phyloP scores from a whole-genome alignment of 2,329 filamentous ascomycete species.

The Apiospora hydei region DNA sequence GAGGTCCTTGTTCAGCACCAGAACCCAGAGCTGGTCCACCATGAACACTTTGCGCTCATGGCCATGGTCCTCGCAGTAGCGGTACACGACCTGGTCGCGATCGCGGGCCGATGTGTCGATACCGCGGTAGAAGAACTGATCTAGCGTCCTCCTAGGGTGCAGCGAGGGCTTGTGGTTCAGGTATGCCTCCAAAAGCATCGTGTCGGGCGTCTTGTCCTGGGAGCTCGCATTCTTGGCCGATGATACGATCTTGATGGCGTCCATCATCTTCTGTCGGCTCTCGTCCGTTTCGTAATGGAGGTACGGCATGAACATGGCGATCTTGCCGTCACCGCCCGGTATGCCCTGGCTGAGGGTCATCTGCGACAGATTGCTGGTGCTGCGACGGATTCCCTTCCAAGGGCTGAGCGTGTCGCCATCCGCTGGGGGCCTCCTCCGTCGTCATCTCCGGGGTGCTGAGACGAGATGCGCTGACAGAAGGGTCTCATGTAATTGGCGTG shows the following conservation, averaged over 20 bases:
- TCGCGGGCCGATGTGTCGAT: conserved; percentile 67
- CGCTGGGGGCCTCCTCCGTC: conserved; percentile 38
- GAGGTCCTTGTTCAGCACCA: conserved; percentile 64
- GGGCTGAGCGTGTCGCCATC: conserved; percentile 32
- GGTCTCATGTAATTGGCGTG: conserved; percentile 71
- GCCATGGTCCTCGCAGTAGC: conserved; percentile 53
- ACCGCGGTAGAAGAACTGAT: conserved; percentile 72
- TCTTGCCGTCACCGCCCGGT: conserved; percentile 40
- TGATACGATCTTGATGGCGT: conserved; percentile 50
- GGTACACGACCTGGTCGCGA: conserved; percentile 69
- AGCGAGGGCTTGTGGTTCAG: conserved; percentile 54
- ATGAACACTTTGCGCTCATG: conserved; percentile 68
- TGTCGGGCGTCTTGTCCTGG: conserved; percentile 45
- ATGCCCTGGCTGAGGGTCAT: conserved; percentile 31
- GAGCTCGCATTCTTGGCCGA: conserved; percentile 40
- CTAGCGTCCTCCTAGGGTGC: conserved; percentile 68
- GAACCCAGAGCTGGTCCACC: conserved; percentile 75
- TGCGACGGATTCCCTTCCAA: conserved; percentile 29
- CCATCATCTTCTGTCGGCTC: conserved; percentile 62
- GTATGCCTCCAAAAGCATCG: conserved; percentile 57
- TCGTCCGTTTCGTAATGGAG: conserved; percentile 69
- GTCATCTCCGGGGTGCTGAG: conserved; percentile 40
- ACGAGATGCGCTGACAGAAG: conserved; percentile 58
- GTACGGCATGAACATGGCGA: conserved; percentile 64
- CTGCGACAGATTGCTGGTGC: conserved; percentile 33